Percentiles rank a stretch among this genome's conserved stretches.
phyloP scores from a whole-genome alignment of 176 grass and related monocot genomes.

The Areca catechu region DNA sequence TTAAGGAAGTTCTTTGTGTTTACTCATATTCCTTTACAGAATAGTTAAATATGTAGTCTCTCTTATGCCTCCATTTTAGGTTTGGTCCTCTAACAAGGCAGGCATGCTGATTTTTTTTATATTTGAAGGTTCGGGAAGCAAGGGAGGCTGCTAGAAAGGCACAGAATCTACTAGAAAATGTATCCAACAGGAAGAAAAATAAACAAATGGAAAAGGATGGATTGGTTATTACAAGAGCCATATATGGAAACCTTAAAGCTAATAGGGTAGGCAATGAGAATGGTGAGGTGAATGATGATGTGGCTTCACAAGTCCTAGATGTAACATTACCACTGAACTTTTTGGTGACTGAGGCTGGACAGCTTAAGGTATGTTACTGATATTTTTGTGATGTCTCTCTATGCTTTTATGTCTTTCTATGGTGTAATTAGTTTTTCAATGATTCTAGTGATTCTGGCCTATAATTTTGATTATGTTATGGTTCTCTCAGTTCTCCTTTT shows the following conservation, averaged over 20 bases:
- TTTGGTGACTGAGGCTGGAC: slow-evolving; percentile 64
- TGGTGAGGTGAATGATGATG: slow-evolving; percentile 46
- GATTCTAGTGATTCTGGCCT: no score
- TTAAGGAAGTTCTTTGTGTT: no score
- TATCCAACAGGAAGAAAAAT: slow-evolving; percentile 82
- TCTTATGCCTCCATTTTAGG: no score
- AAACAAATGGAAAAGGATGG: slow-evolving; percentile 66
- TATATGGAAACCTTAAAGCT: slow-evolving; percentile 50
- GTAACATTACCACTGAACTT: slow-evolving; percentile 89
- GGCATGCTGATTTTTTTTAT: slow-evolving; percentile 10
- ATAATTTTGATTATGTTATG: no score
- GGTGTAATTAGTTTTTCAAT: no score
- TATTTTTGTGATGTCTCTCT: neutral
- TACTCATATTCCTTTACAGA: no score
- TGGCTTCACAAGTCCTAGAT: slow-evolving; percentile 74
- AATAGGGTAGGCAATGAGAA: slow-evolving; percentile 40
- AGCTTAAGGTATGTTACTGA: slow-evolving; percentile 66
- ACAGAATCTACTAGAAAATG: slow-evolving; percentile 72
- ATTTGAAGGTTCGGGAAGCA: slow-evolving; percentile 53
- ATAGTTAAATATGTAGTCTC: no score
- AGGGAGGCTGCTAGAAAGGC: slow-evolving; percentile 73
- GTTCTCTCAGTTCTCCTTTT: no score
- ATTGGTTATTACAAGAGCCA: slow-evolving; percentile 71
- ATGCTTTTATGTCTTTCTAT: neutral
- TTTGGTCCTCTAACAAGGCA: no score